Conservation (phyloP, 768 basidiomycete genomes). For the Suillus fuscotomentosus region DNA sequence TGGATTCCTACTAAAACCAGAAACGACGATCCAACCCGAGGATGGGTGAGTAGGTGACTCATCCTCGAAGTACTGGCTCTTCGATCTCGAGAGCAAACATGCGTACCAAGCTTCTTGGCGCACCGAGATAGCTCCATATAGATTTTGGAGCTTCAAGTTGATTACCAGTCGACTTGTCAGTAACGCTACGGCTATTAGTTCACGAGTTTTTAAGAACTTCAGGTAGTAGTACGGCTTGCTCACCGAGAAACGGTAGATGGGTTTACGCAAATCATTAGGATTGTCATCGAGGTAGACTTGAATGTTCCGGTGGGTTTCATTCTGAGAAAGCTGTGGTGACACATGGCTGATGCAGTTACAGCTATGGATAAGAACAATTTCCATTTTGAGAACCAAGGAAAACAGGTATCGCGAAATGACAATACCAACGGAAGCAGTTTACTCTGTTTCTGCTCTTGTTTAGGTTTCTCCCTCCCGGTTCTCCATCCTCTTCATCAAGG, state of each 20-base stretch:
- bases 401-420: constrained; percentile 3
- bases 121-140: neutral
- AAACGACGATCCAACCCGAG: neutral
- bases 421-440: constrained; percentile 6
- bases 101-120: neutral
- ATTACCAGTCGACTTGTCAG: neutral
- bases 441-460: constrained; percentile 6
- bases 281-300: neutral
- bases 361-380: constrained; percentile 3
- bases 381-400: constrained; percentile 5
- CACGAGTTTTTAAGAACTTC: neutral
- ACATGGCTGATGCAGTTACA: neutral
- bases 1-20: neutral
- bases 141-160: neutral
- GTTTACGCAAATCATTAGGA: neutral
- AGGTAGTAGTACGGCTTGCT: neutral
- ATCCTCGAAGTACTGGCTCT: neutral
- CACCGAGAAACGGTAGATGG: neutral
- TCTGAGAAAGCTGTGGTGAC: neutral
- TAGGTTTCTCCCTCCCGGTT: constrained; percentile 6
- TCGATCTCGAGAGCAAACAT: neutral
- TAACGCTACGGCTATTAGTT: neutral
- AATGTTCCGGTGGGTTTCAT: neutral
- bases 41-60: neutral
- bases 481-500: constrained; percentile 3